Evolutionary conservation across 768 basidiomycete genomes (phyloP), one percentile per base, ranked within the genome.

Genomic region (Pulveroboletus sp.): DNA sequence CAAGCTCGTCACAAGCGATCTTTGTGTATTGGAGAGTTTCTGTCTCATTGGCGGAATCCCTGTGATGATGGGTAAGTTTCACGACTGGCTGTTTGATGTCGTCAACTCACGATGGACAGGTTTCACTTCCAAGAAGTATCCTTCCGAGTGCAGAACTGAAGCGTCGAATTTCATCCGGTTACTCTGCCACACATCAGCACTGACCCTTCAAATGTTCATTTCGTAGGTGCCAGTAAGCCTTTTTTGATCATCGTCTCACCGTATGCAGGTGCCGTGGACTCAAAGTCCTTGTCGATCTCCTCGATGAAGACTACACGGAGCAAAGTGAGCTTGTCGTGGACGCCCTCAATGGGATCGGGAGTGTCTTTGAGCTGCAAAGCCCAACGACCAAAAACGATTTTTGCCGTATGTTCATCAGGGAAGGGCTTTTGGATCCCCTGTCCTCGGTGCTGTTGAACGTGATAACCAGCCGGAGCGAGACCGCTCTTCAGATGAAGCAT

Each of bases 181-280:
- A 12, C 79, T 98, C 24, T 96, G 95, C 65, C 84, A 93, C 63
- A 89, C 93, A 0, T 97, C 95, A 2, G 85, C 93, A 10, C 70
- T 96, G 55, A 99, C 95, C 2, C 71, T 98, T 35, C 95, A 98
- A 63, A 98, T 97, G 95, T 97, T 98, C 71, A 96, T 98, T 54
- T 89, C 93, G 92, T 93, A 64, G 51, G 91, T 81, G 21, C n/a
- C n/a, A 14, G 31, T 46, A 26, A 6, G 35, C 14, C 11, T 11
- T 41, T 37, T 9, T 26, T 3, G 8, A 12, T 52, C 12, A 49
- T 12, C 11, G 18, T 46, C 45, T 51, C 41, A 53, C 12, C 10
- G 15, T 12, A 41, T 35, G 15, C 53, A 95, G 91, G 15, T 99
- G 95, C 64, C 93, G 95, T 18, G 96, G 96, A 5, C 76, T 99